Evolutionary conservation across 768 basidiomycete genomes (phyloP), one percentile per base, ranked within the genome.

Genomic region (Kwoniella sp.): DNA sequence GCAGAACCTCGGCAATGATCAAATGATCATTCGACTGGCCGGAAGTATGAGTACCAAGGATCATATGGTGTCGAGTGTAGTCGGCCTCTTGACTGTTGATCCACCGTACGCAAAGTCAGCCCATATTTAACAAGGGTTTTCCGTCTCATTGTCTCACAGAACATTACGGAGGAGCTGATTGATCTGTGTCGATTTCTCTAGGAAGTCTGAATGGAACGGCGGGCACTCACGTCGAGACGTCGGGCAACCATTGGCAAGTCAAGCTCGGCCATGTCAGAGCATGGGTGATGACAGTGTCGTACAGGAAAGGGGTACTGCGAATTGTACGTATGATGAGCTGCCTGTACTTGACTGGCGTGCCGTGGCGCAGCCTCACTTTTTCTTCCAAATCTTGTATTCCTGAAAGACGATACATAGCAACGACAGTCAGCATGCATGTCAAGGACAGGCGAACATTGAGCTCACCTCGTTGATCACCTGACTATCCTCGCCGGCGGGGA

Each of bases 231-330:
- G 87, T 86, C 82, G 97, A 92, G 81, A 88, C 89, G 84, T 99
- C 96, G 0, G 96, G 96, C 81, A 99, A 91, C 96, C 96, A 99
- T 82, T 98, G 96, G 80, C 92, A 93, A 4, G 96, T 99, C 76
- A 99, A 80, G 75, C 89, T 92, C 22, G 96, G 96, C 96, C 96
- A 99, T 82, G 96, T 93, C 55, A 98, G 85, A 31, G 95, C 95
- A 79, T 98, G 95, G 0, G 95, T 97, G 74, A 99, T 89, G 70
- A 99, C 92, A 25, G 95, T 85, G 81, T 99, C 96, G 81, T 99
- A 99, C 15, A 98, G 87, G 82, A 95, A 98, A 13, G 94, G 95
- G 58, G 94, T 92, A 82, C 94, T 95, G 41, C 30, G 22, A 17
- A 34, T 11, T 22, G 15, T 29, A n/a, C 9, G 34, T 58, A 22